Conservation (phyloP, 192 early-diverging fungal species). For the Coemansia sp. region DNA sequence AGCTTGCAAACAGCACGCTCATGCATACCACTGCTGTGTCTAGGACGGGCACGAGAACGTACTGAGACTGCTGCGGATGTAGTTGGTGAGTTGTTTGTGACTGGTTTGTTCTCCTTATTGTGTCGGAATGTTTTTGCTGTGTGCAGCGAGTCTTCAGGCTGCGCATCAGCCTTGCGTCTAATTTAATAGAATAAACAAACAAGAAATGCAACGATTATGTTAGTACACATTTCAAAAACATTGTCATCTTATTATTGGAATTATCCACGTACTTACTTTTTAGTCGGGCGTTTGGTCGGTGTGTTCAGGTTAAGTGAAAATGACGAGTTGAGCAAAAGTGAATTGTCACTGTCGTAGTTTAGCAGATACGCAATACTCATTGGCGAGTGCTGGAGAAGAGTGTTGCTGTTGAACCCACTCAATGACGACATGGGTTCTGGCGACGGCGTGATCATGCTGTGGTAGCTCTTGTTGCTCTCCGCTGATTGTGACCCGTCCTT, state of each 20-base stretch:
- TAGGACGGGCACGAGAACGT: neutral
- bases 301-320: conserved; percentile 4
- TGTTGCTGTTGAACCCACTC: neutral
- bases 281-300: neutral
- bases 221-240: neutral
- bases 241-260: neutral
- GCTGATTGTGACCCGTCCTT: neutral
- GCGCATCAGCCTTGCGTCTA: conserved; percentile 3
- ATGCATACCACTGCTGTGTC: neutral
- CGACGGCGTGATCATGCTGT: conserved; percentile 5
- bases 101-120: neutral
- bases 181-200: neutral
- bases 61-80: neutral
- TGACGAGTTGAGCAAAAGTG: neutral
- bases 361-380: neutral
- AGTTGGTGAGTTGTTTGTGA: neutral
- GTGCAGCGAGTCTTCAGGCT: neutral
- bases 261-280: neutral
- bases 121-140: too few relatives aligned
- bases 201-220: neutral
- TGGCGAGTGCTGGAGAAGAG: neutral
- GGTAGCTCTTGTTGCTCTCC: conserved; percentile 4
- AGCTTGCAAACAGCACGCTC: neutral
- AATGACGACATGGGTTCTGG: neutral
- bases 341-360: neutral